Evolutionary conservation across 208 protist species (phyloP).

Genomic region (Vickermania spadyakhi): DNA sequence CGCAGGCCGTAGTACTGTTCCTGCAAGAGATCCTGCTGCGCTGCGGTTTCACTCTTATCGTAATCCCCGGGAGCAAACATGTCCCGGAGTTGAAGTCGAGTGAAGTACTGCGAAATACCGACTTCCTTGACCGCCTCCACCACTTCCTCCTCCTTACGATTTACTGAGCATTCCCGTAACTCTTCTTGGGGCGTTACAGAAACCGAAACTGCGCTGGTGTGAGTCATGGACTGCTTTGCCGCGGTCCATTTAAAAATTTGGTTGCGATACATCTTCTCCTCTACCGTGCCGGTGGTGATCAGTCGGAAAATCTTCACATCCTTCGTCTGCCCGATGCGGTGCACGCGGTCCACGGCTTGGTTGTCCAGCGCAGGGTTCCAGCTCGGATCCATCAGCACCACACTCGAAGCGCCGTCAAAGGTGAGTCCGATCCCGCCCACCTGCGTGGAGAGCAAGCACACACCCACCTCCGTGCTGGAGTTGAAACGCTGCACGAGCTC

Average conservation of each 20-base stretch:
- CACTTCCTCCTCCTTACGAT: too few relatives aligned
- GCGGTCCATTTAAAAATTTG: conserved; percentile 94
- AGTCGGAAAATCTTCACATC: conserved; percentile 95
- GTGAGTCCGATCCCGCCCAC: conserved; percentile 97
- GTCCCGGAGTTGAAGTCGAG: conserved; percentile 61
- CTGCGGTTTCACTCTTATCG: conserved; percentile 44
- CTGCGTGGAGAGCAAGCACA: conserved; percentile 95
- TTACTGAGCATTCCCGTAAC: too few relatives aligned
- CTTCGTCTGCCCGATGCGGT: conserved; percentile 96
- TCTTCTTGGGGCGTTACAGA: too few relatives aligned
- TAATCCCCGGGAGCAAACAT: conserved; percentile 66
- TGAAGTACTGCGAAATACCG: conserved; percentile 59
- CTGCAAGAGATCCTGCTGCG: conserved; percentile 33
- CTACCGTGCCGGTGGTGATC: conserved; percentile 93
- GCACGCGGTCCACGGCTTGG: conserved; percentile 95
- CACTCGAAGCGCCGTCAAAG: conserved; percentile 90
- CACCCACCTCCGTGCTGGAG: conserved; percentile 19
- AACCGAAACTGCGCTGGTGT: background rate
- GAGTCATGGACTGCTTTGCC: conserved; percentile 35
- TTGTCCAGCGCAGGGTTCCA: conserved; percentile 96
- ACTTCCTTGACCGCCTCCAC: background rate
- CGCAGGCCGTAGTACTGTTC: conserved; percentile 2
- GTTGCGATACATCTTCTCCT: conserved; percentile 98
- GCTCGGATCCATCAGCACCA: conserved; percentile 95
- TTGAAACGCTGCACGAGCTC: conserved; percentile 84